Evolutionary conservation across 208 protist species (phyloP).

Genomic region (Herpetomonas muscarum): DNA sequence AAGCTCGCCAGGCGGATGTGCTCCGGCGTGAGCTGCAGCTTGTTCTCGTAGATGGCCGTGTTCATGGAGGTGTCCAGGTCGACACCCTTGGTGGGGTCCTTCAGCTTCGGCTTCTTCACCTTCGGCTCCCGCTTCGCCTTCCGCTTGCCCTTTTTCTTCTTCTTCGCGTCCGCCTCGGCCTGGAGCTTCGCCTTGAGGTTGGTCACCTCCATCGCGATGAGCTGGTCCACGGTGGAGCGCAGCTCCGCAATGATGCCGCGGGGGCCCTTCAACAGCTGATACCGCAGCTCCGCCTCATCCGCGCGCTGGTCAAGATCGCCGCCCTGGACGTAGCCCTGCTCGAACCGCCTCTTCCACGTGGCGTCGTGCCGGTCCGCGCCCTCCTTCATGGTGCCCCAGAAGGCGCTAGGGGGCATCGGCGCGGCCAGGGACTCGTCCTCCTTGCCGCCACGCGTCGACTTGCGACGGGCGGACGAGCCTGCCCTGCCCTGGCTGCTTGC

Average conservation of each 20-base stretch:
- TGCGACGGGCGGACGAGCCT: not conserved
- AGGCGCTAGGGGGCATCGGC: slow-evolving; percentile 35
- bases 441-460: slow-evolving; percentile 15
- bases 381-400: slow-evolving; percentile 53
- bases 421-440: slow-evolving; percentile 37
- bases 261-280: slow-evolving; percentile 83
- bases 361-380: slow-evolving; percentile 55
- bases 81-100: slow-evolving; percentile 81
- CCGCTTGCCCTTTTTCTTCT: slow-evolving; percentile 63
- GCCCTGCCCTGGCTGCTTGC: not conserved
- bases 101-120: slow-evolving; percentile 74
- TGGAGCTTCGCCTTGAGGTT: slow-evolving; percentile 89
- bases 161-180: slow-evolving; percentile 59
- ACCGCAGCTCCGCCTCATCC: slow-evolving; percentile 66
- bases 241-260: slow-evolving; percentile 87
- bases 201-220: slow-evolving; percentile 89
- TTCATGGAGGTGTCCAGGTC: slow-evolving; percentile 81
- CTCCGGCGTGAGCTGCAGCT: slow-evolving; percentile 63
- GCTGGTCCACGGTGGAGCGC: slow-evolving; percentile 85
- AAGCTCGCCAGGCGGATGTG: slow-evolving; percentile 53
- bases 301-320: slow-evolving; percentile 71
- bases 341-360: slow-evolving; percentile 69
- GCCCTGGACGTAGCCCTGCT: slow-evolving; percentile 47
- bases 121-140: slow-evolving; percentile 52
- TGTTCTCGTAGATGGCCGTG: slow-evolving; percentile 77